phyloP scores from a whole-genome alignment of 2,329 filamentous ascomycete genomes.

The Helicocarpus griseus region DNA sequence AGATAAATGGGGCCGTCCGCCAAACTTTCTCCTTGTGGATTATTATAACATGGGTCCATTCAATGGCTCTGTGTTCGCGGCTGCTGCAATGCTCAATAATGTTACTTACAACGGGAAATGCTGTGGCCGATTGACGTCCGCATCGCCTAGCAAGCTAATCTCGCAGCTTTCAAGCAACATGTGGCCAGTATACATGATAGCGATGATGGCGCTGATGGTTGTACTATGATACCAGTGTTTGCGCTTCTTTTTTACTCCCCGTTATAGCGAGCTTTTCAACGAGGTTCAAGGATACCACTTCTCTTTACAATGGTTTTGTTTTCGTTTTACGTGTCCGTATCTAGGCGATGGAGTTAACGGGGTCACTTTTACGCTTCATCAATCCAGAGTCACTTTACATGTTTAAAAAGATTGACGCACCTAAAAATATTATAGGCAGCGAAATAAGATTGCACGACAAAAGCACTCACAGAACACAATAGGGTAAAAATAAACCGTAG shows the following conservation, averaged over 20 bases:
- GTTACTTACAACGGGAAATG: constrained; percentile 52
- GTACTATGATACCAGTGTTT: neutral
- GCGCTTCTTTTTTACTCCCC: neutral
- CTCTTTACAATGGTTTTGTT: neutral
- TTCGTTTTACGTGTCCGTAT: neutral
- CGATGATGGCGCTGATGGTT: neutral
- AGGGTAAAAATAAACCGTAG: no score
- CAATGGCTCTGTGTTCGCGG: constrained; percentile 67
- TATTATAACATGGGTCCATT: constrained; percentile 66
- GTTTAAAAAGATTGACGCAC: neutral
- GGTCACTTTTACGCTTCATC: no score
- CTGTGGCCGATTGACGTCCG: constrained; percentile 20
- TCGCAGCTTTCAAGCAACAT: neutral
- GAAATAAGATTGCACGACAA: no score
- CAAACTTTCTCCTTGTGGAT: constrained; percentile 73
- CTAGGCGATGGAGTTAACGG: neutral
- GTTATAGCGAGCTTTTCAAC: neutral
- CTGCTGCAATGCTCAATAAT: constrained; percentile 60
- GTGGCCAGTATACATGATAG: neutral
- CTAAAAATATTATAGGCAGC: no score
- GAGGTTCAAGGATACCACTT: neutral
- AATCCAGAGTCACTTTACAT: no score
- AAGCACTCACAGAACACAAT: no score
- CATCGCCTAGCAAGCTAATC: neutral
- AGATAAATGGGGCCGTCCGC: constrained; percentile 54